Evolutionary conservation across 352 stramenopile genomes (phyloP).

Genomic region (Elongisporangium anandrum): DNA sequence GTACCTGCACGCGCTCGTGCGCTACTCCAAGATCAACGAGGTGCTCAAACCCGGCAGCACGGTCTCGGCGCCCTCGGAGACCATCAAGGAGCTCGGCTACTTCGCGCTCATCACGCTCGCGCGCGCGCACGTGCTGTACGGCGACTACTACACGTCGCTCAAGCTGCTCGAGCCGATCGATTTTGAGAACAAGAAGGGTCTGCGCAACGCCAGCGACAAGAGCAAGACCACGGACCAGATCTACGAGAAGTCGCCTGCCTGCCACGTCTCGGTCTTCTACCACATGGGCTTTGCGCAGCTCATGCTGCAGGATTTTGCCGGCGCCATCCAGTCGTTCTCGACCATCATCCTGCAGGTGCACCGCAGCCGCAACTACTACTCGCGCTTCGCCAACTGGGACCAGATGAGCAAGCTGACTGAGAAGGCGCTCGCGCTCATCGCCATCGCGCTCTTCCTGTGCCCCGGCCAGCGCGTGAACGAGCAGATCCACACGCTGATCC

Average conservation of each 20-base stretch:
- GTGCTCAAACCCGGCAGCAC: constrained; percentile 56
- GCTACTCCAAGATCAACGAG: constrained; percentile 89
- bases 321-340: constrained; percentile 87
- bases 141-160: constrained; percentile 95
- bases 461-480: constrained; percentile 82
- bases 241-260: constrained; percentile 89
- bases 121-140: constrained; percentile 95
- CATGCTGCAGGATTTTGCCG: constrained; percentile 96
- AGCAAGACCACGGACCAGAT: constrained; percentile 72
- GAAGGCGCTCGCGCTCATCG: constrained; percentile 92
- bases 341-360: constrained; percentile 89
- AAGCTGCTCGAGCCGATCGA: constrained; percentile 89
- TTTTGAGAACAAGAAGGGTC: constrained; percentile 82
- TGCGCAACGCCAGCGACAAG: constrained; percentile 15
- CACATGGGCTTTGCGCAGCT: constrained; percentile 97
- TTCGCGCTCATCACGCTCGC: constrained; percentile 94
- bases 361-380: constrained; percentile 88
- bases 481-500: constrained; percentile 84
- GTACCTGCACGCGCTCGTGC: constrained; percentile 94
- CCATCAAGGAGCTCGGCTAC: constrained; percentile 92
- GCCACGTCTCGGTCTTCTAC: constrained; percentile 95
- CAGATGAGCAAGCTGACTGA: constrained; percentile 95
- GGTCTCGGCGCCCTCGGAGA: constrained; percentile 47
- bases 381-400: constrained; percentile 90
- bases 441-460: constrained; percentile 88